These are phyloP conservation scores for Stromatinia cepivora DNA, from an alignment of 2,329 filamentous ascomycete species.

Conservation along the genomic window DNA sequence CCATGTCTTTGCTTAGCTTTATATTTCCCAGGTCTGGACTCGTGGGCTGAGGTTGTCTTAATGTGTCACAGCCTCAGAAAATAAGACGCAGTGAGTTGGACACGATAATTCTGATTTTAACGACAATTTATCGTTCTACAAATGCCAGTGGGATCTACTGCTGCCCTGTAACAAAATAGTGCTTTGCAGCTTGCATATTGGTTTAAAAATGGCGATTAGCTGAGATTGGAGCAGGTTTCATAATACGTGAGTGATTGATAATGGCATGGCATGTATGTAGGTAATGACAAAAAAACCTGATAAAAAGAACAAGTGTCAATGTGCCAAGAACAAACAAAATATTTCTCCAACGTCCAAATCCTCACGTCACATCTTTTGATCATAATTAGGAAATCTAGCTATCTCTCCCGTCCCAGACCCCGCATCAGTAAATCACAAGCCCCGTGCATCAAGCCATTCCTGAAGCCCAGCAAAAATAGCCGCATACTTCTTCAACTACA, in stretches of 20 bases:
- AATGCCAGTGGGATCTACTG: too few relatives aligned
- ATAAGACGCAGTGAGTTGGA: too few relatives aligned
- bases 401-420: too few relatives aligned
- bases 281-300: background rate
- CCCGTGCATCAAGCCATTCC: background rate
- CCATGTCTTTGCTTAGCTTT: background rate
- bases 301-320: background rate
- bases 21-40: background rate
- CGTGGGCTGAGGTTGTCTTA: background rate
- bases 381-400: background rate
- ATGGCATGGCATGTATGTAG: background rate
- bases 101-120: too few relatives aligned
- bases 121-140: too few relatives aligned
- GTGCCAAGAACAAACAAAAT: background rate
- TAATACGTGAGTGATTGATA: background rate
- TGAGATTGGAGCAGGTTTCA: background rate
- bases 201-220: too few relatives aligned
- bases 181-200: too few relatives aligned
- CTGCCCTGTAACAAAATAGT: too few relatives aligned
- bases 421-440: background rate
- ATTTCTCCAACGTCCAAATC: background rate
- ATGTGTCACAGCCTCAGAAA: too few relatives aligned
- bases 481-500: background rate
- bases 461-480: background rate
- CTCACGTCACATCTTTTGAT: fast-evolving